Conservation (phyloP, 179 eudicot genomes). For the Silene vulgaris region DNA sequence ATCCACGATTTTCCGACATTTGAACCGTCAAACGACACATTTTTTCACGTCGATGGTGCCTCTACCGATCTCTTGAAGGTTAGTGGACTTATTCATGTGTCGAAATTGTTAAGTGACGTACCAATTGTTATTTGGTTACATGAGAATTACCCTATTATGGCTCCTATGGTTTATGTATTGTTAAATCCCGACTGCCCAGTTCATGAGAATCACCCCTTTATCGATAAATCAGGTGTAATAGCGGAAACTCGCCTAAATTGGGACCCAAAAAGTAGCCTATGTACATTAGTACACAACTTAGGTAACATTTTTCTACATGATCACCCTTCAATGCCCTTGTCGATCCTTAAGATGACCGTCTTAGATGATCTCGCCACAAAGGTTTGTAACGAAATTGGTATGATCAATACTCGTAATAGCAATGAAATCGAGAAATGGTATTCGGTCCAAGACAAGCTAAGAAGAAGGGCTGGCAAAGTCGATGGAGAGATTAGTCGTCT, state of each 20-base stretch:
- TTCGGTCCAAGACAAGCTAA: conserved; percentile 23
- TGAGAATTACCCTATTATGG: conserved; percentile 35
- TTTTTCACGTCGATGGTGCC: conserved; percentile 18
- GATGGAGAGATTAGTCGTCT: conserved; percentile 16
- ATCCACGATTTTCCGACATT: conserved; percentile 22
- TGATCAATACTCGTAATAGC: conserved; percentile 11
- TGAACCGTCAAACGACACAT: conserved; percentile 18
- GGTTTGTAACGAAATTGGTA: conserved; percentile 28
- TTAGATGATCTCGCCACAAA: conserved; percentile 32
- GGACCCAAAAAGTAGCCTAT: conserved; percentile 26
- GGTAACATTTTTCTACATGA: conserved; percentile 27
- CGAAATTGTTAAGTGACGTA: conserved; percentile 23
- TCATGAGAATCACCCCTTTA: conserved; percentile 31
- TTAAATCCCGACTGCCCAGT: conserved; percentile 18
- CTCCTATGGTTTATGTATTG: conserved; percentile 38
- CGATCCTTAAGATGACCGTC: conserved; percentile 32
- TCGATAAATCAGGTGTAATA: conserved; percentile 37
- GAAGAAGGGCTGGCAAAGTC: conserved; percentile 19
- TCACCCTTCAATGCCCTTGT: conserved; percentile 31
- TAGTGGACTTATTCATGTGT: conserved; percentile 20
- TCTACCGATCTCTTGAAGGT: conserved; percentile 16
- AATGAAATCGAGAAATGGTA: conserved; percentile 29
- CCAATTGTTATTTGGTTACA: conserved; percentile 46
- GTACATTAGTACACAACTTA: conserved; percentile 34
- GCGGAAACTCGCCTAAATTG: conserved; percentile 30